phyloP scores from a whole-genome alignment of 345 rosid genomes.

The Mallotus nudiflorus region DNA sequence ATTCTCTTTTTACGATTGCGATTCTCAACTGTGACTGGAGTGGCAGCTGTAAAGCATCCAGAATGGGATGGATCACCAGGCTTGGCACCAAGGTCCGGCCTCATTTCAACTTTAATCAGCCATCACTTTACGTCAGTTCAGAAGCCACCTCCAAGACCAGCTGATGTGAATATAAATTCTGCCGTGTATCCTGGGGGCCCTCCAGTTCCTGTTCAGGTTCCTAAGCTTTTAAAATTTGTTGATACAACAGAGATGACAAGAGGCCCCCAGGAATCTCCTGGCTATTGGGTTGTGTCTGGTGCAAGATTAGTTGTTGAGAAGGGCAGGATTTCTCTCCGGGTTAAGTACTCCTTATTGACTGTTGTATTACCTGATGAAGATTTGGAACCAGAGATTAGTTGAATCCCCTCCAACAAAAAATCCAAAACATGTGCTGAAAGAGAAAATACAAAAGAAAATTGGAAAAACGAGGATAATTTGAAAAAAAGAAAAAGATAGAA shows the following conservation, averaged over 20 bases:
- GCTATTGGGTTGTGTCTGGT: constrained; percentile 96
- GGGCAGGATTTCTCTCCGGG: constrained; percentile 87
- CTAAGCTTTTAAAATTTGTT: constrained; percentile 78
- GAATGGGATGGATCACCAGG: constrained; percentile 96
- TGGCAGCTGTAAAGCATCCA: constrained; percentile 50
- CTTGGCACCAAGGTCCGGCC: constrained; percentile 71
- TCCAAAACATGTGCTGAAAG: no score
- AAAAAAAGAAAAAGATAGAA: background rate
- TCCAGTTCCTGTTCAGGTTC: constrained; percentile 82
- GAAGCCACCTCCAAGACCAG: constrained; percentile 78
- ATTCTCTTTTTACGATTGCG: constrained; percentile 79
- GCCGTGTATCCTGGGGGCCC: constrained; percentile 96
- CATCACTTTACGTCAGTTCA: constrained; percentile 85
- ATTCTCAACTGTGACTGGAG: constrained; percentile 70
- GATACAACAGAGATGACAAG: constrained; percentile 92
- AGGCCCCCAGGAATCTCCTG: constrained; percentile 91
- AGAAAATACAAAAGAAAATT: background rate
- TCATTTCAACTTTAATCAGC: constrained; percentile 85
- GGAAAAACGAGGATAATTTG: no score
- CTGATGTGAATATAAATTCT: constrained; percentile 89
- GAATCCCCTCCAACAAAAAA: background rate
- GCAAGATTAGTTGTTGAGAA: constrained; percentile 81
- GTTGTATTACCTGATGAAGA: constrained; percentile 26
- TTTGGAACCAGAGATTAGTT: constrained; percentile 12
- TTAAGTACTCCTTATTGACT: constrained; percentile 74